These are phyloP conservation scores for Zygosaccharomyces gambellarensis DNA, from an alignment of 805 yeast species.

Conservation along the genomic window DNA sequence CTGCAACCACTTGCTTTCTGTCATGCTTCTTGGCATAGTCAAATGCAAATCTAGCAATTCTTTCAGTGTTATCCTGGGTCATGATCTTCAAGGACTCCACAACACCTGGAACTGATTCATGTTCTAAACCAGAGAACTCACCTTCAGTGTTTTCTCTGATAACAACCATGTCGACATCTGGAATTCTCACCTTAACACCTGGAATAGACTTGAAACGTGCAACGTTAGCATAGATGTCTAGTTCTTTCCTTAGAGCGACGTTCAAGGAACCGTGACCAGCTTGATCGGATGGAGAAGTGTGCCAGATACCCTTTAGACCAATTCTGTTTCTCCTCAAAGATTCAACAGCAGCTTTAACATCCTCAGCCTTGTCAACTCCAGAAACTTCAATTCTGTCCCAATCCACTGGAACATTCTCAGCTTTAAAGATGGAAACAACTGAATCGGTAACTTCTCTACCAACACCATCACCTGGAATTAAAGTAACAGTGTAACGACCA, in stretches of 20 bases:
- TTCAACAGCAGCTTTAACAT: slow-evolving; percentile 78
- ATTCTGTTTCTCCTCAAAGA: slow-evolving; percentile 94
- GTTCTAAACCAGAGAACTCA: slow-evolving; percentile 97
- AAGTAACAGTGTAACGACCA: slow-evolving; percentile 87
- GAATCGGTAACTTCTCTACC: slow-evolving; percentile 95
- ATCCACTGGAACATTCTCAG: slow-evolving; percentile 86
- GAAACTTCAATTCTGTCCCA: slow-evolving; percentile 81
- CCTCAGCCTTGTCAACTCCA: slow-evolving; percentile 49
- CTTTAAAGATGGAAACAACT: slow-evolving; percentile 81
- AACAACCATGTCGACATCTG: slow-evolving; percentile 85
- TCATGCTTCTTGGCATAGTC: slow-evolving; percentile 90
- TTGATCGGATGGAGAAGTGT: slow-evolving; percentile 77
- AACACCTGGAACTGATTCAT: slow-evolving; percentile 94
- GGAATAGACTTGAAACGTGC: slow-evolving; percentile 92
- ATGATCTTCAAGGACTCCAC: slow-evolving; percentile 95
- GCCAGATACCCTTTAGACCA: slow-evolving; percentile 93
- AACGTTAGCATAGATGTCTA: slow-evolving; percentile 91
- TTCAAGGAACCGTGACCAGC: slow-evolving; percentile 80
- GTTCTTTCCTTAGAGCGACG: slow-evolving; percentile 93
- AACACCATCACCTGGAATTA: slow-evolving; percentile 97
- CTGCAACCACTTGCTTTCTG: slow-evolving; percentile 91
- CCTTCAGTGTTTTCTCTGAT: slow-evolving; percentile 99
- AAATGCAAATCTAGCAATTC: slow-evolving; percentile 95
- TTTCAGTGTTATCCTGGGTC: slow-evolving; percentile 90
- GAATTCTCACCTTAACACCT: slow-evolving; percentile 86